phyloP scores from a whole-genome alignment of 139 green algal species.

The Chlorella sp. region DNA sequence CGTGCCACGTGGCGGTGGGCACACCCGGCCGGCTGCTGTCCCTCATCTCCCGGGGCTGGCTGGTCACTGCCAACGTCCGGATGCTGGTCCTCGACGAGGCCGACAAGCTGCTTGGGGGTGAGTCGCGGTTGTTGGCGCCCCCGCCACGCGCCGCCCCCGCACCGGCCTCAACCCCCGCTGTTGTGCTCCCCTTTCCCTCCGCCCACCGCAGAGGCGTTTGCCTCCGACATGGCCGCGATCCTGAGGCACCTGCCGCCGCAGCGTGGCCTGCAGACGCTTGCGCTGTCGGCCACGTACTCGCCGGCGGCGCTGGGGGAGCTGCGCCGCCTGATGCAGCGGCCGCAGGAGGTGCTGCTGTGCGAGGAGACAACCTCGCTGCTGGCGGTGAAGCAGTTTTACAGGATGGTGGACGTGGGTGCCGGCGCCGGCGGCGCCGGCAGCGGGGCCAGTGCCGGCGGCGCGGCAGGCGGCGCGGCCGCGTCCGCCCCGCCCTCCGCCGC shows the following conservation, averaged over 20 bases:
- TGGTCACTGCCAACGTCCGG: slow-evolving; percentile 33
- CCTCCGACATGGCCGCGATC: too few relatives aligned
- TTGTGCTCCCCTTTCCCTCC: too few relatives aligned
- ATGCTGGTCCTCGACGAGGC: slow-evolving; percentile 85
- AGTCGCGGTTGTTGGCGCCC: too few relatives aligned
- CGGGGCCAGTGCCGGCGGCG: not conserved
- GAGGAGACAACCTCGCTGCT: slow-evolving; percentile 40
- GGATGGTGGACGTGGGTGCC: too few relatives aligned
- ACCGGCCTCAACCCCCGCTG: too few relatives aligned
- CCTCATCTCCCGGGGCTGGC: slow-evolving; percentile 51
- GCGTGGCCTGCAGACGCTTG: slow-evolving; percentile 69
- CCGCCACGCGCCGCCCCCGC: too few relatives aligned
- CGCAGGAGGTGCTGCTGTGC: slow-evolving; percentile 68
- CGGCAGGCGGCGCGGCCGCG: not conserved
- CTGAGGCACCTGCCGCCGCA: too few relatives aligned
- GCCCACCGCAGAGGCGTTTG: too few relatives aligned
- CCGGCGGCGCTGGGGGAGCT: slow-evolving; percentile 51
- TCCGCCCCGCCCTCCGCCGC: not conserved
- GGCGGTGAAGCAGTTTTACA: slow-evolving; percentile 70
- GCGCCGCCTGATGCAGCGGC: slow-evolving; percentile 48
- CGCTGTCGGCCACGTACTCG: slow-evolving; percentile 77
- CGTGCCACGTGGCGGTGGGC: slow-evolving; percentile 74
- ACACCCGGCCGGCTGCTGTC: slow-evolving; percentile 75
- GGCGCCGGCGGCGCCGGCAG: too few relatives aligned
- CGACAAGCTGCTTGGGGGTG: slow-evolving; percentile 67